Evolutionary conservation across 108 stramenopile genomes (phyloP).

Genomic region (Cyclotella choctawhatcheeana): DNA sequence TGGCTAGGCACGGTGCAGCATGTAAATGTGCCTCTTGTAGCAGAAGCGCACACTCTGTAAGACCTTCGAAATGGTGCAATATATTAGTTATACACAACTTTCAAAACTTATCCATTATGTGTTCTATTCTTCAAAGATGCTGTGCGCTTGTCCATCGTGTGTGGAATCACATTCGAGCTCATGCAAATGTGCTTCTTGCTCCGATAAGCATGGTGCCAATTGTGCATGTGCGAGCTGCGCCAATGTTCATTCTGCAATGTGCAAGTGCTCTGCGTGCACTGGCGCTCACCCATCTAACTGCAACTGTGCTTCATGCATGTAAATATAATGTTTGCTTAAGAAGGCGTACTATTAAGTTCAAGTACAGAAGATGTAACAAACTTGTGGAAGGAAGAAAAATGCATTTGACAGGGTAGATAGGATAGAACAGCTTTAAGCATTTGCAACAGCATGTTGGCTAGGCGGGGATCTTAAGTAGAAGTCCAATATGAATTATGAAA

Average conservation of each 20-base stretch:
- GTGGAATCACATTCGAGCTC: slow-evolving; percentile 23
- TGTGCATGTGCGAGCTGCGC: slow-evolving; percentile 29
- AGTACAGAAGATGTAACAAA: background rate
- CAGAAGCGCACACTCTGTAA: slow-evolving; percentile 28
- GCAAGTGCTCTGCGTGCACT: slow-evolving; percentile 38
- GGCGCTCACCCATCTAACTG: slow-evolving; percentile 45
- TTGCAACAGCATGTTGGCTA: too few relatives aligned
- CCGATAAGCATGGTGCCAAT: slow-evolving; percentile 12
- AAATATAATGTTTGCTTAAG: background rate
- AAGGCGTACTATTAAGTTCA: too few relatives aligned
- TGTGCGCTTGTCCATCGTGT: slow-evolving; percentile 31
- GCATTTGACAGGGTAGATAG: too few relatives aligned
- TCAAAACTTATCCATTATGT: too few relatives aligned
- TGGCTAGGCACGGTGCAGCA: slow-evolving; percentile 17
- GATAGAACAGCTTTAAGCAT: too few relatives aligned
- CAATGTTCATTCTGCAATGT: slow-evolving; percentile 30
- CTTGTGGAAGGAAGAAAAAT: background rate
- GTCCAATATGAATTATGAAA: too few relatives aligned
- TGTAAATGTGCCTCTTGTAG: slow-evolving; percentile 28
- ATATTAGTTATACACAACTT: background rate
- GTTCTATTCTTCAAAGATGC: slow-evolving; percentile 12
- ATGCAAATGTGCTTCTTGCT: slow-evolving; percentile 27
- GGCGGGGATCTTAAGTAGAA: too few relatives aligned
- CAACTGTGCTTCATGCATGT: slow-evolving; percentile 36
- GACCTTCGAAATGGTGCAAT: background rate